A percentile compares a stretch with the other conserved stretches of the same genome.
Evolutionary conservation across 805 yeast genomes (phyloP).

Genomic region (Barnettozyma sucrosica): DNA sequence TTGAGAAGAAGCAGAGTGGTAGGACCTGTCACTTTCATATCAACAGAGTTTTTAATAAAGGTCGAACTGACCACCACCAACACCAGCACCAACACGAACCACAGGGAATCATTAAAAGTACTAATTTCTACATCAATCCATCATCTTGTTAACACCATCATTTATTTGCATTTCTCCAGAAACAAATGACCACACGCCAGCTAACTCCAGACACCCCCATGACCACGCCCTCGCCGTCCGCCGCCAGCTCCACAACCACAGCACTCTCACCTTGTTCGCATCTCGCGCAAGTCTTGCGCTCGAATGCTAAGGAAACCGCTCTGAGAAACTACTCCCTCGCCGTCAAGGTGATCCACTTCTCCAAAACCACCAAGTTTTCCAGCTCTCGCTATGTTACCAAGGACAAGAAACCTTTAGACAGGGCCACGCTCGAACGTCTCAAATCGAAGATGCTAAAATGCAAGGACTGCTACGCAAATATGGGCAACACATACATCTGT

Average conservation of each 20-base stretch:
- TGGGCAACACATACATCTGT: slow-evolving; percentile 49
- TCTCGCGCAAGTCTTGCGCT: slow-evolving; percentile 22
- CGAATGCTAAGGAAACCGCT: slow-evolving; percentile 24
- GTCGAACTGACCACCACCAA: neutral
- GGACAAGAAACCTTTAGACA: slow-evolving; percentile 26
- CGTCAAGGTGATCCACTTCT: slow-evolving; percentile 18
- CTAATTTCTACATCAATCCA: neutral
- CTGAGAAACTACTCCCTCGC: slow-evolving; percentile 25
- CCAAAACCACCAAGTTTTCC: slow-evolving; percentile 3
- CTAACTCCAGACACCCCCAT: neutral
- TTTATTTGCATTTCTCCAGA: neutral
- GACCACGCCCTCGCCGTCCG: neutral
- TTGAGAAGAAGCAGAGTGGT: neutral
- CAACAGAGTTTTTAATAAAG: neutral
- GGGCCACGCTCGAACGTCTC: slow-evolving; percentile 33
- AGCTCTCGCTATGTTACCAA: slow-evolving; percentile 11
- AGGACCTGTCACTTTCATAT: neutral
- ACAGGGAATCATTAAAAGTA: no score
- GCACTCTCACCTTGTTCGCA: slow-evolving; percentile 2
- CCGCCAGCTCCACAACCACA: neutral
- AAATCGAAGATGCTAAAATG: slow-evolving; percentile 45
- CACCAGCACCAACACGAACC: neutral
- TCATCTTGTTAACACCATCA: neutral
- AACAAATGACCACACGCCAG: neutral
- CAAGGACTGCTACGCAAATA: slow-evolving; percentile 39